Evolutionary conservation across 192 early-diverging fungal species (phyloP), one percentile per base, ranked within the genome.

Genomic region (Coemansia sp.): DNA sequence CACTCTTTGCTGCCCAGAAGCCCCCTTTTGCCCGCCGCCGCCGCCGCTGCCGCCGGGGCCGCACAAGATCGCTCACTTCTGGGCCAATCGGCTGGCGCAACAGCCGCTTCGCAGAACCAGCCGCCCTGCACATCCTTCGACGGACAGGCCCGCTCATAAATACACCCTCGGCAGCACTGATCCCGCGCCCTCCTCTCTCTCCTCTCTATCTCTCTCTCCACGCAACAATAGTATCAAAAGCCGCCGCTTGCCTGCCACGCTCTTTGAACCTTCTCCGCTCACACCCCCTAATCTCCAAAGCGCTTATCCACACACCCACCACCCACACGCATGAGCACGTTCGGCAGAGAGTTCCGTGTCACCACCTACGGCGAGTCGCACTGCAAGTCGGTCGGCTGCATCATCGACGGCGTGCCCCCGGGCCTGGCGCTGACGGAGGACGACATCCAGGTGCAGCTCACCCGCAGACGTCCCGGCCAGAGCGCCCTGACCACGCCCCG

Each of bases 291-390:
- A 32, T 29, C 14, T 32, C 29, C 0, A 18, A 0, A 9, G 6
- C 5, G 18, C 14, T 29, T 39, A 10, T 46, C 5, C 44, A 17
- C 27, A 11, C 20, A 14, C 17, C n/a, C 4, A 45, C 13, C 46
- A 25, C 46, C 3, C 30, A 30, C 26, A 11, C 55, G 10, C 19
- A 92, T 91, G 92, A 87, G 85, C 53, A 84, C 85, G 9, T 94
- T 94, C 78, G 92, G 92, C 49, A 86, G 69, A 25, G 68, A 81
- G 45, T 94, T 84, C 77, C 82, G 90, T 49, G 89, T 96, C 15
- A 93, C 92, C 2, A 98, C 95, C 27, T 97, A 87, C 74, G 95
- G 95, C 53, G 95, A 98, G 77, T 96, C 93, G 27, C 96, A 98
- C 80, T 97, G 96, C 79, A 97, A 95, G 58, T 93, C 85, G 13